A percentile compares a stretch with the other conserved stretches of the same genome.
Conservation (phyloP, 495 filamentous ascomycete genomes). For the Staphylotrichum longicolle region DNA sequence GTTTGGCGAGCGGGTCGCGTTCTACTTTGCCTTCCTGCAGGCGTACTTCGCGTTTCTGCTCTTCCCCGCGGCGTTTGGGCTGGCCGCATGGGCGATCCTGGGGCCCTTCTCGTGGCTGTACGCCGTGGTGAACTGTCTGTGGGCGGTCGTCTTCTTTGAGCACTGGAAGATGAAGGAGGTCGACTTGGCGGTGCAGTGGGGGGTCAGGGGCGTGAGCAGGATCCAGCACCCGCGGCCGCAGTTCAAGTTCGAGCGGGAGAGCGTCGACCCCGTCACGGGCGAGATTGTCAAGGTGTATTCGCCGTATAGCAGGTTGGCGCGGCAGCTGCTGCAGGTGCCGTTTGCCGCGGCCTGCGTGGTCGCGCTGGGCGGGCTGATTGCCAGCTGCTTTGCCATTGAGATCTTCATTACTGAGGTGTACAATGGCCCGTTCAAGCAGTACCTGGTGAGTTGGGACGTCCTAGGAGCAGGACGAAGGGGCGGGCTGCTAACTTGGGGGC, state of each 20-base stretch:
- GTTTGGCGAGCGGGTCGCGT: slow-evolving; percentile 92
- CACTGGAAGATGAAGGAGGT: slow-evolving; percentile 95
- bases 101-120: slow-evolving; percentile 84
- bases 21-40: slow-evolving; percentile 95
- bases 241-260: slow-evolving; percentile 74
- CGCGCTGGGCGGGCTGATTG: slow-evolving; percentile 76
- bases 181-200: slow-evolving; percentile 89
- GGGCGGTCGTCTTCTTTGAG: slow-evolving; percentile 89
- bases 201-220: slow-evolving; percentile 79
- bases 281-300: slow-evolving; percentile 78
- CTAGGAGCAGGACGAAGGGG: neutral
- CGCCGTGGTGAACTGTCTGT: slow-evolving; percentile 74
- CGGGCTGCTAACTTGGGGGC: slow-evolving; percentile 32
- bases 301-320: slow-evolving; percentile 67
- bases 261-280: slow-evolving; percentile 78
- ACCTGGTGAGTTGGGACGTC: slow-evolving; percentile 59
- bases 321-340: slow-evolving; percentile 83
- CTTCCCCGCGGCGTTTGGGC: slow-evolving; percentile 81
- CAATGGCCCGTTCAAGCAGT: slow-evolving; percentile 79
- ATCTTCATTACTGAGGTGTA: slow-evolving; percentile 96
- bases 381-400: slow-evolving; percentile 87
- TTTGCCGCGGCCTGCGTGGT: slow-evolving; percentile 73
- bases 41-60: slow-evolving; percentile 84
- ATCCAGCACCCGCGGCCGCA: slow-evolving; percentile 74
- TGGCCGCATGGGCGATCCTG: slow-evolving; percentile 75